Conservation (phyloP, 179 eudicot species). For the Heliamphora pulchella region DNA sequence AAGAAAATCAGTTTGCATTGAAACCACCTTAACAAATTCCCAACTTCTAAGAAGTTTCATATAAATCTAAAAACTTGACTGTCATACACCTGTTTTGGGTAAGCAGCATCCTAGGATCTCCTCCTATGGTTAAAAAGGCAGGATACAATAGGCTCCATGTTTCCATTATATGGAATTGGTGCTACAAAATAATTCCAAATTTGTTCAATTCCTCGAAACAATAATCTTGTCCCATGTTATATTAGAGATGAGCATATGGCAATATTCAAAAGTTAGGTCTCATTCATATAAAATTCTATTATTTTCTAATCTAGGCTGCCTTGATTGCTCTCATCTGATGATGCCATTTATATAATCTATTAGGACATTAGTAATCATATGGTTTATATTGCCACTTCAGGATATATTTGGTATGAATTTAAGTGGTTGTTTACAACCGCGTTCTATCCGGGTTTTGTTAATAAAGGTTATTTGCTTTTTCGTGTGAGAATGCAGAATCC, state of each 20-base stretch:
- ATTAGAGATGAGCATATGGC: neutral
- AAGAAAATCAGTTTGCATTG: too few species aligned
- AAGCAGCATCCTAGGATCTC: too few species aligned
- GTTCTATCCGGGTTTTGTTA: neutral
- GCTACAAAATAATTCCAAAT: too few species aligned
- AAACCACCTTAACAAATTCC: too few species aligned
- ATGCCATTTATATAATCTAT: neutral
- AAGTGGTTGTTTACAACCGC: neutral
- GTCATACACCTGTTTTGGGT: too few species aligned
- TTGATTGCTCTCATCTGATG: neutral
- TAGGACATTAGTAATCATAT: neutral
- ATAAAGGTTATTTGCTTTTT: neutral
- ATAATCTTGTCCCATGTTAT: neutral
- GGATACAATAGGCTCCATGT: too few species aligned
- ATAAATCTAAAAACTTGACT: too few species aligned
- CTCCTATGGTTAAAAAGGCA: too few species aligned
- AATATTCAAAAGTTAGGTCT: neutral
- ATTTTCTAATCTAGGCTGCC: constrained; percentile 1
- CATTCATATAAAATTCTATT: neutral
- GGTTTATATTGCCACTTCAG: neutral
- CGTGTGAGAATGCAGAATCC: neutral
- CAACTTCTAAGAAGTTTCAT: too few species aligned
- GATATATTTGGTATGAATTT: neutral
- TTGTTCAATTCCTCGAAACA: too few species aligned
- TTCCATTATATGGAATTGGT: too few species aligned